Conservation (phyloP, 345 rosid species). For the Durio zibethinus region DNA sequence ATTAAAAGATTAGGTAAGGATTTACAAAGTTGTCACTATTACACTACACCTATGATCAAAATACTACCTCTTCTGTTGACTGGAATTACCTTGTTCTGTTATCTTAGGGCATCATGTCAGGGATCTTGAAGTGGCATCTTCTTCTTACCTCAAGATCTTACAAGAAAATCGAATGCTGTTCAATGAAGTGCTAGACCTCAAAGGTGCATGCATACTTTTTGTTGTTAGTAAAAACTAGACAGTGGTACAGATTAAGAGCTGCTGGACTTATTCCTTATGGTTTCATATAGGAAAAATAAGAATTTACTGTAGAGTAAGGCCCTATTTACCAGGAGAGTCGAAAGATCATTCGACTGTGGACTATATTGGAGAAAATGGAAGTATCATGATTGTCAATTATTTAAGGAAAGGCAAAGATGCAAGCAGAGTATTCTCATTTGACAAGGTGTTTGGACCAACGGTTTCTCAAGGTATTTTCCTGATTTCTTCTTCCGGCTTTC, state of each 20-base stretch:
- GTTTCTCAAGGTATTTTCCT: conserved; percentile 65
- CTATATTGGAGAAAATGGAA: conserved; percentile 89
- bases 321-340: conserved; percentile 66
- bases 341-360: conserved; percentile 65
- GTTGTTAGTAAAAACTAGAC: background rate
- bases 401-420: conserved; percentile 80
- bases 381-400: conserved; percentile 79
- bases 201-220: conserved; percentile 43
- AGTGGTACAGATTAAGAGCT: background rate
- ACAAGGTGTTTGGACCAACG: conserved; percentile 73
- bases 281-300: conserved; percentile 63
- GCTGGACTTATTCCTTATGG: background rate
- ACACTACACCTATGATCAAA: background rate
- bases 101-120: conserved; percentile 62
- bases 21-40: background rate
- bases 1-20: conserved; percentile 57
- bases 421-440: conserved; percentile 72
- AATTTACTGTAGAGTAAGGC: conserved; percentile 87
- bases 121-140: conserved; percentile 71
- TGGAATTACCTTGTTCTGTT: background rate
- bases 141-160: conserved; percentile 73
- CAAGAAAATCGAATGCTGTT: conserved; percentile 86
- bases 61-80: background rate
- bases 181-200: conserved; percentile 97
- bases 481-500: background rate